These are phyloP conservation scores for Melampsora abietis-canadensis DNA, from an alignment of 1,284 basidiomycete genomes.

Conservation along the genomic window DNA sequence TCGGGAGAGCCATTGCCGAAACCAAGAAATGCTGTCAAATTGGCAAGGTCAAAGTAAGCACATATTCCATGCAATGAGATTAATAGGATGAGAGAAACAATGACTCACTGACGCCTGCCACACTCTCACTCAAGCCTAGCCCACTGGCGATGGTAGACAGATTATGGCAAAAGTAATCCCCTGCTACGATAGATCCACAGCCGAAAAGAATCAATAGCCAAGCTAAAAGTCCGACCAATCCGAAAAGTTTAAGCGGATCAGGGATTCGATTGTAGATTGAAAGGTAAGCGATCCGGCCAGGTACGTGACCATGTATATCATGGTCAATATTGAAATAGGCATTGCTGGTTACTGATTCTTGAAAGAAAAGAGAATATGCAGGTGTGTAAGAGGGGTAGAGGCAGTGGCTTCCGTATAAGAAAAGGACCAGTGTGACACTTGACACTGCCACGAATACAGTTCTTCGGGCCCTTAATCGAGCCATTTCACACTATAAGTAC, in stretches of 20 bases:
- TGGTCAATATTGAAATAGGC: too few relatives aligned
- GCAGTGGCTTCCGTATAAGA: too few relatives aligned
- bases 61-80: background rate
- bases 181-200: conserved; percentile 80
- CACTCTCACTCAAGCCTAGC: conserved; percentile 79
- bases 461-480: too few relatives aligned
- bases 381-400: too few relatives aligned
- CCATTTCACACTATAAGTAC: too few relatives aligned
- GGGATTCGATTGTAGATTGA: background rate
- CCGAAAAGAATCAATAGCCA: conserved; percentile 83
- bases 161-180: conserved; percentile 94
- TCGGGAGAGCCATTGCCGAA: conserved; percentile 68
- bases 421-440: too few relatives aligned
- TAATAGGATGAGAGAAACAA: background rate
- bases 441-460: too few relatives aligned
- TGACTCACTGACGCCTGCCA: conserved; percentile 56
- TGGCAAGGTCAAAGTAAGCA: background rate
- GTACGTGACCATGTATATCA: too few relatives aligned
- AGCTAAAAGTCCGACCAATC: conserved; percentile 64
- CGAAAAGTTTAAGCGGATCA: conserved; percentile 52
- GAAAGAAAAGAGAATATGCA: too few relatives aligned
- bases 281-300: background rate
- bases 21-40: conserved; percentile 69
- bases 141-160: conserved; percentile 74
- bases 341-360: too few relatives aligned